Evolutionary conservation across 169 alveolate genomes (phyloP), one percentile per base, ranked within the genome.

Genomic region (Plasmodium ovale): DNA sequence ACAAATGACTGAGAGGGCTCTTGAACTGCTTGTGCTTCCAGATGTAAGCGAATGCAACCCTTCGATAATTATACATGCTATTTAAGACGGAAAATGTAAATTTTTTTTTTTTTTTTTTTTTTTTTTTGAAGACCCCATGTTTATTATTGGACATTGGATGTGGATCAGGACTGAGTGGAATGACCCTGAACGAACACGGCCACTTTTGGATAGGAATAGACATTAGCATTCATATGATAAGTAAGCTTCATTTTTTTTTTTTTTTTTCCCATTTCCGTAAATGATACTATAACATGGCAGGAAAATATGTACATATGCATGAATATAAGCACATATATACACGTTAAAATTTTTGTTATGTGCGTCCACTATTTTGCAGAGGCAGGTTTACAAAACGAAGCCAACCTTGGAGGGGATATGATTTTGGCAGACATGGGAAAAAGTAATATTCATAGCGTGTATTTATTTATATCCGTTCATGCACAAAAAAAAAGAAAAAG

Each of bases 101-200:
- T n/a, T 60, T 23, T 77, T 19, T 14, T 51, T 39, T 51, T 6
- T 21, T 56, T 49, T 91, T 58, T 47, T 94, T 69, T 84, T 94
- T 25, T 94, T 95, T 58, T 92, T 88, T 90, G 95, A 92, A 93
- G 68, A 92, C 95, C 51, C 93, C 95, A 16, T 93, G 97, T 71
- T 91, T 97, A 65, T 92, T 98, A 2, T 93, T 98, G 27, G 99
- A 98, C 94, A 96, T 98, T 47, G 99, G 99, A n/a, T 98, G 99
- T 82, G 99, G 99, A n/a, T 95, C 98, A 65, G 99, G 99, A 3
- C 88, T 98, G 39, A 95, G 98, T 85, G 99, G 99, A 5, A 88
- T 94, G 60, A 98, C 96, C 21, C 87, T 98, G 59, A 93, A 96
- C 27, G 98, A 97, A 31, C 89, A 94, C 64, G 97, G 95, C 69